Base-by-base conservation (phyloP, 805 yeast species). In the Wickerhamiella galacta region DNA sequence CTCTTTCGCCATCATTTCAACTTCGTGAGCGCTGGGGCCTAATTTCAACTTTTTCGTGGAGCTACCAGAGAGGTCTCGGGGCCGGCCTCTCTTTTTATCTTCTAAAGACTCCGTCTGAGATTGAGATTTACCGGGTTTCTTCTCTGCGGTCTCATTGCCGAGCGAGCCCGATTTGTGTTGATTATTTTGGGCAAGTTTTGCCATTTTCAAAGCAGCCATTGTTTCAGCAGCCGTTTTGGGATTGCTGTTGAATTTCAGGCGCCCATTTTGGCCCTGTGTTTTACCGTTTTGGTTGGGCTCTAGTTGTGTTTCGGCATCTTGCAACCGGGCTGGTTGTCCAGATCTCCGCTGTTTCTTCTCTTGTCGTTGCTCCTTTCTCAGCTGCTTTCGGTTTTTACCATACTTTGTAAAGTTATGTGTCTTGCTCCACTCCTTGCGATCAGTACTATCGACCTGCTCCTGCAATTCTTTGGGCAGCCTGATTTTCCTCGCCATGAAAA, bases 1-100 rank as follows among this genome's bases (percentile, higher is more conserved):
- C 43, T 79, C 92, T 40, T 66, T 63, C 30, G 58, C 56, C 43
- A 68, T 47, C 21, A 64, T 54, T 4, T 66, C 68, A 23, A 60
- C 59, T 23, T 72, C 73, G 3, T 62, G 61, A 2, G 68, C 58
- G 5, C 53, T 41, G n/a, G n/a, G n/a, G n/a, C 45, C 40, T 31
- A 45, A 50, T 38, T 39, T 53, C 18, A 16, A 25, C n/a, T 21
- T 29, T 26, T 6, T 33, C 9, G 18, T 25, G 25, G 25, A 38
- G 40, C 14, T 28, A 28, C 24, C 30, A 39, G 24, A 36, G 19
- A 17, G 34, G 37, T 35, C 34, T 39, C 32, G 25, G 40, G 16
- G 25, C 12, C 18, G 28, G 25, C 16, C 34, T 36, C n/a, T 33
- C 39, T 20, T 37, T 39, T 27, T 25, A 39, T 39, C 17, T 37